These are phyloP conservation scores for Hirsutella minnesotensis DNA, from an alignment of 2,329 filamentous ascomycete genomes.

Conservation along the genomic window DNA sequence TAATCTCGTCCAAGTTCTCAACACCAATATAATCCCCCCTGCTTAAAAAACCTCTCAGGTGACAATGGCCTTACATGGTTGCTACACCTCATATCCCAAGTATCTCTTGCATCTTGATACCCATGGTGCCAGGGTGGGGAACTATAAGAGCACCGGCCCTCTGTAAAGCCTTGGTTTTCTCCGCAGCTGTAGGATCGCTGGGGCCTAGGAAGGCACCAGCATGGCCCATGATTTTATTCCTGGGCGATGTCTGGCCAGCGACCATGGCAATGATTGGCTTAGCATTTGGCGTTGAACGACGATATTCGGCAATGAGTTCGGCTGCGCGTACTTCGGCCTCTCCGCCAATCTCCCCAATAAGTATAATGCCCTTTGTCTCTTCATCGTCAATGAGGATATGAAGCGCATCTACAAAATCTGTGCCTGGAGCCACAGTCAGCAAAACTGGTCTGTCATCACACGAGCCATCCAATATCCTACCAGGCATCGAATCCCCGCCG, in stretches of 20 bases:
- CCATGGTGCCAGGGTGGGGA: slow-evolving; percentile 26
- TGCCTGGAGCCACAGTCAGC: slow-evolving; percentile 18
- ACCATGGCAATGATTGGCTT: slow-evolving; percentile 56
- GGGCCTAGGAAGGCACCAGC: slow-evolving; percentile 47
- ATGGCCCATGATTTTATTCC: slow-evolving; percentile 58
- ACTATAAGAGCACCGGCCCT: slow-evolving; percentile 24
- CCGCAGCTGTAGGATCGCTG: slow-evolving; percentile 17
- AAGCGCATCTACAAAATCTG: slow-evolving; percentile 60
- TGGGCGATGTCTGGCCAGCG: slow-evolving; percentile 49
- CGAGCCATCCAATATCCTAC: slow-evolving; percentile 15
- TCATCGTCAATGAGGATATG: slow-evolving; percentile 54
- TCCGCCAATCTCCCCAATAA: slow-evolving; percentile 63
- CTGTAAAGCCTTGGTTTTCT: slow-evolving; percentile 20
- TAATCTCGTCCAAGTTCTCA: no score
- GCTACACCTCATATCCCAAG: slow-evolving; percentile 7
- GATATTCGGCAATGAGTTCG: slow-evolving; percentile 58
- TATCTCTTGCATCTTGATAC: slow-evolving; percentile 19
- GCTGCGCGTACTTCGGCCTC: slow-evolving; percentile 59
- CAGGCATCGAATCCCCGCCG: slow-evolving; percentile 64
- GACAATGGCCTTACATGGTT: no score
- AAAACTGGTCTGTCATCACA: no score
- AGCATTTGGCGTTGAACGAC: slow-evolving; percentile 38
- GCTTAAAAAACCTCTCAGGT: no score
- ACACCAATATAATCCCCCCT: no score
- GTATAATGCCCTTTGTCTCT: slow-evolving; percentile 58